Conservation (phyloP, 768 basidiomycete species). For the Paxillus involutus region DNA sequence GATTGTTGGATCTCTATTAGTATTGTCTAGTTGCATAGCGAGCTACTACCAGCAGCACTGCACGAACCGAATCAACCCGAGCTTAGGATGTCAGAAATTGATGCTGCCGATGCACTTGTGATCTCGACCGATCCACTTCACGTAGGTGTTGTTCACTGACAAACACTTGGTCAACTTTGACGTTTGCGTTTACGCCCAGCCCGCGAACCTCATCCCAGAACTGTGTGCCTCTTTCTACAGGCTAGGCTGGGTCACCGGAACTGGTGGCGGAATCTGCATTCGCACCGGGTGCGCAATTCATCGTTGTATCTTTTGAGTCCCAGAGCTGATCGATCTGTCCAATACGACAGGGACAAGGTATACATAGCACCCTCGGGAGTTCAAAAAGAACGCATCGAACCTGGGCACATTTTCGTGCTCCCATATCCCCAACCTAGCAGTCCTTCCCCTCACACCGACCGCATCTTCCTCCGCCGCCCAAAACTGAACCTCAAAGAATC, state of each 20-base stretch:
- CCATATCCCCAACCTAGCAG: constrained; percentile 61
- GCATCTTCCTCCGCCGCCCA: constrained; percentile 79
- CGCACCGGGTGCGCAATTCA: constrained; percentile 52
- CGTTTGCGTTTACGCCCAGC: constrained; percentile 41
- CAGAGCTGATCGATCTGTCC: background rate
- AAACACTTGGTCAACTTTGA: background rate
- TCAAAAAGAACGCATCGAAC: constrained; percentile 85
- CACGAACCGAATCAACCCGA: background rate
- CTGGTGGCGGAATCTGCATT: constrained; percentile 80
- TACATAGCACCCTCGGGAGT: constrained; percentile 89
- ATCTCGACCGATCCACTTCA: constrained; percentile 61
- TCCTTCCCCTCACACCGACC: constrained; percentile 62
- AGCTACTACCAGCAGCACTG: background rate
- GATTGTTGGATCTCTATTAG: too few relatives aligned
- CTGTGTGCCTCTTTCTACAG: constrained; percentile 82
- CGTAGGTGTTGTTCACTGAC: constrained; percentile 35
- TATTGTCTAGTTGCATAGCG: background rate
- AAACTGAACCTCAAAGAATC: constrained; percentile 73
- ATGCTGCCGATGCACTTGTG: constrained; percentile 49
- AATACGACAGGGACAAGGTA: constrained; percentile 58
- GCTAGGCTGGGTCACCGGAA: constrained; percentile 92
- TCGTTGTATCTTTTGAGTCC: background rate
- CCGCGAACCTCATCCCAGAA: constrained; percentile 89
- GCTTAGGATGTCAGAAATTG: constrained; percentile 15
- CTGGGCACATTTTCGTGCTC: constrained; percentile 85